Conservation (phyloP, 306 rosid species). For the Lithocarpus polystachyus region DNA sequence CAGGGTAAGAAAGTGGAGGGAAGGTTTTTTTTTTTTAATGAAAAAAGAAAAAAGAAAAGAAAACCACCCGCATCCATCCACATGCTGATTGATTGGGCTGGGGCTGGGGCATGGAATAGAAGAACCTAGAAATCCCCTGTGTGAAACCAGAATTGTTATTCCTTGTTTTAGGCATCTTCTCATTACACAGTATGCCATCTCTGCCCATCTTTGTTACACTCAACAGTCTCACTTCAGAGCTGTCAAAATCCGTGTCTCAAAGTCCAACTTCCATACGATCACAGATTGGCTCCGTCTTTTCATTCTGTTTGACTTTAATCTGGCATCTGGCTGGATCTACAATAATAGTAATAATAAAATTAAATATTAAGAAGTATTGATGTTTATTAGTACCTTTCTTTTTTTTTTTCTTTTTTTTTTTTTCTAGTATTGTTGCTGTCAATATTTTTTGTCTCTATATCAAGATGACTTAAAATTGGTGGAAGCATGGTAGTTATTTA, state of each 20-base stretch:
- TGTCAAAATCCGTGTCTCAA: not conserved
- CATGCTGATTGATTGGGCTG: constrained; percentile 7
- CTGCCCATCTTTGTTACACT: not conserved
- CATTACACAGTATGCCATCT: not conserved
- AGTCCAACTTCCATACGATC: not conserved
- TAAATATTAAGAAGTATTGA: no score
- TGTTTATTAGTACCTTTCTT: no score
- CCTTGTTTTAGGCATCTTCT: constrained; percentile 27
- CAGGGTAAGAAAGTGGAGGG: constrained; percentile 19
- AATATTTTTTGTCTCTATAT: no score
- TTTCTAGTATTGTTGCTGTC: no score
- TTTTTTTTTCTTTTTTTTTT: no score
- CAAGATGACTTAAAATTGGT: no score
- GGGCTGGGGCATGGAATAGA: not conserved
- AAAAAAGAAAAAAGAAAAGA: not conserved
- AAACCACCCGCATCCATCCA: constrained; percentile 16
- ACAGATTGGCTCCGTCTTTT: not conserved
- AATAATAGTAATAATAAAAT: no score
- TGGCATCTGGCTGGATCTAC: not conserved
- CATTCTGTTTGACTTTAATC: not conserved
- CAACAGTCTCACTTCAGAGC: not conserved
- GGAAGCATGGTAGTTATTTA: no score
- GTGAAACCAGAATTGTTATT: constrained; percentile 18
- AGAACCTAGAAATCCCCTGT: not conserved
- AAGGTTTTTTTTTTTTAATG: not conserved